Evolutionary conservation across 2,329 filamentous ascomycete genomes (phyloP).

Genomic region (Pseudogymnoascus sp.): DNA sequence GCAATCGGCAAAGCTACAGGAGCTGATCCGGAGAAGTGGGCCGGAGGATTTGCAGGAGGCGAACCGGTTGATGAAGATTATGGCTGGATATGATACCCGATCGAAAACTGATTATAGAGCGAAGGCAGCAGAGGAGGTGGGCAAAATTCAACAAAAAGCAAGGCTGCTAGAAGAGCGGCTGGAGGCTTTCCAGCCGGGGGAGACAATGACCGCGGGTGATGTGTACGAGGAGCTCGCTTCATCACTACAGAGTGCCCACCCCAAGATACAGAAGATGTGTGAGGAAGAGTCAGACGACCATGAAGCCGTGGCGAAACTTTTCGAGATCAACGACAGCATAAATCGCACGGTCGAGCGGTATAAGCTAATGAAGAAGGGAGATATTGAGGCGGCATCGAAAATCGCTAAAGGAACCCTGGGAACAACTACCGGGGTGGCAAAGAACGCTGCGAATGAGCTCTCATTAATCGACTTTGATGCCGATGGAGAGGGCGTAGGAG

Average conservation of each 20-base stretch:
- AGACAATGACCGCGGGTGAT: slow-evolving; percentile 61
- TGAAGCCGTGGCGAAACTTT: slow-evolving; percentile 86
- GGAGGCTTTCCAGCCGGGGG: slow-evolving; percentile 72
- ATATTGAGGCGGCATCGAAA: slow-evolving; percentile 72
- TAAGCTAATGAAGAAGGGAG: slow-evolving; percentile 91
- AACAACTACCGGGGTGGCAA: slow-evolving; percentile 53
- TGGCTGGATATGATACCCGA: slow-evolving; percentile 93
- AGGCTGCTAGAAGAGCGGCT: slow-evolving; percentile 86
- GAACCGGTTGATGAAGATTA: slow-evolving; percentile 96
- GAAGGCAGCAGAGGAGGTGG: slow-evolving; percentile 92
- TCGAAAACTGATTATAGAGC: slow-evolving; percentile 96
- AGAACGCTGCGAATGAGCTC: slow-evolving; percentile 65
- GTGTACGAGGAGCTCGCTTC: slow-evolving; percentile 78
- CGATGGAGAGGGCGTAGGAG: slow-evolving; percentile 48
- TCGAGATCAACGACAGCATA: slow-evolving; percentile 99
- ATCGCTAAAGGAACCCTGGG: slow-evolving; percentile 75
- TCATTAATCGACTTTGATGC: slow-evolving; percentile 89
- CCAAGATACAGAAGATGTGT: slow-evolving; percentile 99
- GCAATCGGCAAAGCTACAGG: slow-evolving; percentile 95
- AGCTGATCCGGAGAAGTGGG: slow-evolving; percentile 83
- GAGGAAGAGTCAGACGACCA: slow-evolving; percentile 97
- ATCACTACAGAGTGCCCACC: slow-evolving; percentile 84
- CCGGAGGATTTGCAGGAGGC: slow-evolving; percentile 94
- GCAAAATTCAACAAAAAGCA: slow-evolving; percentile 93
- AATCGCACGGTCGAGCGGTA: slow-evolving; percentile 93